phyloP scores from a whole-genome alignment of 176 grass and related monocot genomes.

The Triticum aestivum region DNA sequence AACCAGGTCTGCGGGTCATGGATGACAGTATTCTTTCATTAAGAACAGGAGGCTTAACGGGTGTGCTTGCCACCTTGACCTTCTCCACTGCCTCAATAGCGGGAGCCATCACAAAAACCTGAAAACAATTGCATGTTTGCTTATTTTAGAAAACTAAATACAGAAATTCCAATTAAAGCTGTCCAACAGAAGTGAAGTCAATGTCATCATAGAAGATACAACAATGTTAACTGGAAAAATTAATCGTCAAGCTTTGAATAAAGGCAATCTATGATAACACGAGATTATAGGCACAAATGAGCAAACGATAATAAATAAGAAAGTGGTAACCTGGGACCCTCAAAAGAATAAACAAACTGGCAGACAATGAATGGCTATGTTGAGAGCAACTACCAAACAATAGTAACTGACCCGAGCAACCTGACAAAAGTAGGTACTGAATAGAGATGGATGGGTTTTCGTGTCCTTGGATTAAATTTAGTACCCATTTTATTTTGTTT shows the following conservation, averaged over 20 bases:
- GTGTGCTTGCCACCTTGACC: conserved; percentile 19
- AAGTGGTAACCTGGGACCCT: accelerated
- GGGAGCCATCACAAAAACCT: conserved; percentile 64
- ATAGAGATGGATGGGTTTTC: too few relatives aligned
- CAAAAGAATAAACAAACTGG: too few relatives aligned
- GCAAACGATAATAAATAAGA: neutral
- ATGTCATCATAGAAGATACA: neutral
- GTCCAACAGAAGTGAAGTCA: neutral
- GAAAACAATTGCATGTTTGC: neutral
- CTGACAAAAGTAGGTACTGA: neutral
- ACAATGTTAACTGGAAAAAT: neutral
- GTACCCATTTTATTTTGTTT: neutral
- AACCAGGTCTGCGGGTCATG: conserved; percentile 72
- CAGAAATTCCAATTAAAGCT: neutral
- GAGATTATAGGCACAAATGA: neutral
- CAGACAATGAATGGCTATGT: neutral
- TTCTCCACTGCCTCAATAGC: conserved; percentile 52
- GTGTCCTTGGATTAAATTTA: too few relatives aligned
- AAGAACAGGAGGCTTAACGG: conserved; percentile 44
- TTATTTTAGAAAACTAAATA: neutral
- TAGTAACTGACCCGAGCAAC: neutral
- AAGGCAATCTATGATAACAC: neutral
- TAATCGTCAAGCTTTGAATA: neutral
- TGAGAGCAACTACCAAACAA: neutral
- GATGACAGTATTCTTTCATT: conserved; percentile 90